Evolutionary conservation across 345 rosid species (phyloP).

Genomic region (Gossypium raimondii): DNA sequence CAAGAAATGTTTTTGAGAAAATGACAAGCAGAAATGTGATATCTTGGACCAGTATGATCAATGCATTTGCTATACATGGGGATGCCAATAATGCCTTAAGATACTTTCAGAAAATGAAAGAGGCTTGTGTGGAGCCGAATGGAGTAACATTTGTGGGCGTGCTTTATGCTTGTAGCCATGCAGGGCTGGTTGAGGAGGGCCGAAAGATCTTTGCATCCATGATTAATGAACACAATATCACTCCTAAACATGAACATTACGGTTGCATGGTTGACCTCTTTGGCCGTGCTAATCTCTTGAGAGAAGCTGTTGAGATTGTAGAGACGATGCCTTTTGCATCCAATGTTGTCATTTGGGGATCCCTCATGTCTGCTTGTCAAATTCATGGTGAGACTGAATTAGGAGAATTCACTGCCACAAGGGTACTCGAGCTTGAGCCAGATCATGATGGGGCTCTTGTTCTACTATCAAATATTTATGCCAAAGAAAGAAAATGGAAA

Average conservation of each 20-base stretch:
- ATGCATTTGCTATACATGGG: slow-evolving; percentile 57
- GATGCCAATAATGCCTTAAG: slow-evolving; percentile 38
- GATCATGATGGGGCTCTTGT: slow-evolving; percentile 63
- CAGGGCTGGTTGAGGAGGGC: slow-evolving; percentile 62
- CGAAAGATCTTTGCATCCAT: slow-evolving; percentile 42
- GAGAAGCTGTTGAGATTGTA: slow-evolving; percentile 44
- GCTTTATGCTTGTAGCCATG: slow-evolving; percentile 59
- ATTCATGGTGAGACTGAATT: slow-evolving; percentile 47
- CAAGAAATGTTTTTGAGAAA: slow-evolving; percentile 42
- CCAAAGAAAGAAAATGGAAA: slow-evolving; percentile 60
- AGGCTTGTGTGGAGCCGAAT: slow-evolving; percentile 38
- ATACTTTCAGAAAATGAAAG: slow-evolving; percentile 39
- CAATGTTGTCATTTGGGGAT: slow-evolving; percentile 60
- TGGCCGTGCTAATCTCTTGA: slow-evolving; percentile 46
- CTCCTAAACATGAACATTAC: slow-evolving; percentile 54
- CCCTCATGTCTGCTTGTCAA: slow-evolving; percentile 62
- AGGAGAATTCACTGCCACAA: slow-evolving; percentile 57
- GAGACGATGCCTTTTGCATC: slow-evolving; percentile 50
- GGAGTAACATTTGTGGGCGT: slow-evolving; percentile 45
- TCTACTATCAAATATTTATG: slow-evolving; percentile 61
- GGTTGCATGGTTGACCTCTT: slow-evolving; percentile 64
- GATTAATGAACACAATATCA: slow-evolving; percentile 35
- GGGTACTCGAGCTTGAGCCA: slow-evolving; percentile 52
- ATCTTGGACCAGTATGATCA: slow-evolving; percentile 56
- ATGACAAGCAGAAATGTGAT: slow-evolving; percentile 41